Base-by-base conservation (phyloP, 2,329 filamentous ascomycete species). In the Lasiodiplodia sp. region DNA sequence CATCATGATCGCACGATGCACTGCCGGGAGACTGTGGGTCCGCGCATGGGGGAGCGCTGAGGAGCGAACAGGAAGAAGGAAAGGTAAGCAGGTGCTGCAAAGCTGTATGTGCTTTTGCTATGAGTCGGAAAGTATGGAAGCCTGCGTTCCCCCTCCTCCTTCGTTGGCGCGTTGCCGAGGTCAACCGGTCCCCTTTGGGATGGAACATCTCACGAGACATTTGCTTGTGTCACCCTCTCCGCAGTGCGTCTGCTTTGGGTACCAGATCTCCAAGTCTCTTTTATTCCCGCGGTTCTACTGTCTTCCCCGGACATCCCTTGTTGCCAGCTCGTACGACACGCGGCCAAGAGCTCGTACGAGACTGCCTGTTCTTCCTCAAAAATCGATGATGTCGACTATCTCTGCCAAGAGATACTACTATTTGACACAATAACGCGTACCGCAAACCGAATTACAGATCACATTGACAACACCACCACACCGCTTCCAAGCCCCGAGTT, bases 201-300 rank as follows among this genome's bases (percentile, higher is more conserved):
- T 21, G 7, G 12, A 53, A 23, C n/a, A 44, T 25, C 56, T 58
- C 56, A 58, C 56, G 56, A 58, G 56, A 58, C 21, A 44, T 58
- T 40, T 7, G 8, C 31, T 23, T 34, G 14, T 23, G 11, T 6
- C 51, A 14, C 6, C 23, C 6, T 58, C 34, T 40, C 56, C 56
- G 10, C 56, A 25, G 56, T 58, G 56, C 37, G 56, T 58, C 56
- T 34, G n/a, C 28, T 28, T 28, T 28, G 28, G 28, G 28, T 28
- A 28, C 31, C 31, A 34, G 31, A 34, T 34, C 31, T 6, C 5
- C 6, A 34, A 34, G 31, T 34, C 31, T 10, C 31, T 34, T 34
- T 34, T 34, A 34, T 34, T 34, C 31, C 31, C 31, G 31, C 31
- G 8, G 31, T 34, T 8, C 6, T 28, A 28, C 5, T 5, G 28